Conservation (phyloP, 306 rosid genomes). For the Datisca glomerata region DNA sequence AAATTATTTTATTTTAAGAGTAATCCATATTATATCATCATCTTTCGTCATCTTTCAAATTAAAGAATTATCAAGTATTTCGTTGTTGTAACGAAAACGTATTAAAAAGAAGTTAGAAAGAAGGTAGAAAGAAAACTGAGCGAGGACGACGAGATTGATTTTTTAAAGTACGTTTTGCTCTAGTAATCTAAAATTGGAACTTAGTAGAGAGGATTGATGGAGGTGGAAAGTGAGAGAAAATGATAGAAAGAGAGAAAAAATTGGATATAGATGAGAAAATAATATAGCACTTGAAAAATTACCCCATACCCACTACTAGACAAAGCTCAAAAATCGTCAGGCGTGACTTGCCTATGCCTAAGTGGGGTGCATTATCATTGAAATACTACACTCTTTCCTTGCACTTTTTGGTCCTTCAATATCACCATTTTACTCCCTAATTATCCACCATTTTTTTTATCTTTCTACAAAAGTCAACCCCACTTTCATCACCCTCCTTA, state of each 20-base stretch:
- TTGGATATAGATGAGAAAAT: background rate
- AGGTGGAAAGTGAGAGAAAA: background rate
- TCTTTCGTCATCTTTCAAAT: too few species aligned
- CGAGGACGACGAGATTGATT: too few species aligned
- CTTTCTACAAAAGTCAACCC: slow-evolving; percentile 8
- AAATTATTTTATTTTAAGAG: too few species aligned
- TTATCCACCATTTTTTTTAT: background rate
- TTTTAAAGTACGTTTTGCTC: too few species aligned
- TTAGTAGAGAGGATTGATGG: too few species aligned
- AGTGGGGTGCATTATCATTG: slow-evolving; percentile 15
- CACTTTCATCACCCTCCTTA: slow-evolving; percentile 10
- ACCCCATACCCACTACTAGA: background rate
- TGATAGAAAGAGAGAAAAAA: background rate
- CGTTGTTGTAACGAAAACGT: too few species aligned
- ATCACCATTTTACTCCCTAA: slow-evolving; percentile 8
- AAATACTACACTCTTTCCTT: background rate
- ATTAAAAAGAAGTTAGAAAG: too few species aligned
- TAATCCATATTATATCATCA: too few species aligned
- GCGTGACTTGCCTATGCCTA: slow-evolving; percentile 12
- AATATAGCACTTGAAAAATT: slow-evolving; percentile 1
- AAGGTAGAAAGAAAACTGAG: too few species aligned
- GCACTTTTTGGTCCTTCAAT: slow-evolving; percentile 13
- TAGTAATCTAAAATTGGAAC: too few species aligned
- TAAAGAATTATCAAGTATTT: too few species aligned
- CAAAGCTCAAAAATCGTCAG: slow-evolving; percentile 6